These are phyloP conservation scores for Euptelea pleiosperma DNA, from an alignment of 164 flowering plant genomes.

Conservation along the genomic window DNA sequence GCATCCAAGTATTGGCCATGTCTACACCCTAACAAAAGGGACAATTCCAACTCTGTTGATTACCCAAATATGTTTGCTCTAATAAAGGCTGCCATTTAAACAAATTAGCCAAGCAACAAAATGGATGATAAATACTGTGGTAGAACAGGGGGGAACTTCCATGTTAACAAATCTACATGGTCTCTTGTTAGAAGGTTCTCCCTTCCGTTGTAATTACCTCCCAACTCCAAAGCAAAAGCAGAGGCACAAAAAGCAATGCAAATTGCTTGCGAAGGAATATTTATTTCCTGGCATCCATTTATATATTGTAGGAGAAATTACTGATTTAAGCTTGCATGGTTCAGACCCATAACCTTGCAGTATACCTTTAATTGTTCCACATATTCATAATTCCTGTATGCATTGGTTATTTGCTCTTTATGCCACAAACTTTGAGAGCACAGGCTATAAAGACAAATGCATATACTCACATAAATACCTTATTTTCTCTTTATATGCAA, in stretches of 20 bases:
- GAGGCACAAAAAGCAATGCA: not conserved
- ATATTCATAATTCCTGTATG: not conserved
- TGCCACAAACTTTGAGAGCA: not conserved
- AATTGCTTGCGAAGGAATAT: not conserved
- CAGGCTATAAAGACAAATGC: not conserved
- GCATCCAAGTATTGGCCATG: not conserved
- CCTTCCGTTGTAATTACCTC: not conserved
- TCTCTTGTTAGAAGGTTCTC: not conserved
- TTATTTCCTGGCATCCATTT: too few relatives aligned
- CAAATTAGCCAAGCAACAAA: not conserved
- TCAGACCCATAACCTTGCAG: not conserved
- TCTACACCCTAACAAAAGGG: too few relatives aligned
- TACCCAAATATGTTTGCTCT: too few relatives aligned
- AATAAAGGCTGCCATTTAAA: too few relatives aligned
- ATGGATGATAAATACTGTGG: not conserved
- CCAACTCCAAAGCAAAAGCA: conserved; percentile 6
- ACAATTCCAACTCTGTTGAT: too few relatives aligned
- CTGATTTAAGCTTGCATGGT: not conserved
- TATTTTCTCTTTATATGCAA: too few relatives aligned
- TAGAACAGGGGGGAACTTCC: not conserved
- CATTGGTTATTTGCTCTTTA: not conserved
- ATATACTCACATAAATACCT: not conserved
- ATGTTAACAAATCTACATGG: not conserved
- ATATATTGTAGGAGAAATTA: not conserved
- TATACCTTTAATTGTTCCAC: not conserved